Conservation (phyloP, 2,329 filamentous ascomycete genomes). For the Fusarium subglutinans region DNA sequence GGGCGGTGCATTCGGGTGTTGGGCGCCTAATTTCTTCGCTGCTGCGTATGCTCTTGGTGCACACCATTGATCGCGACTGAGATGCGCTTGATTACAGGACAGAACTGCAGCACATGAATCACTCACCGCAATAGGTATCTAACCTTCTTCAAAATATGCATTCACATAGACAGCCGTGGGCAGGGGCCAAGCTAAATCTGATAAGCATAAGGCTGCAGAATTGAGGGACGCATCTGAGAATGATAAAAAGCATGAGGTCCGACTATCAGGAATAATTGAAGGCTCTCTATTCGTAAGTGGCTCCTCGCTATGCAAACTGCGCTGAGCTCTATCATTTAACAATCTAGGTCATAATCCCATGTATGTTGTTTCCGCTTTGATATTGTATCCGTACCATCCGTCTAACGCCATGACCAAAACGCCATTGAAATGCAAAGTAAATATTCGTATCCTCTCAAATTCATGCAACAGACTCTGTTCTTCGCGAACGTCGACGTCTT, state of each 20-base stretch:
- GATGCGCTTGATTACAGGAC: too few relatives aligned
- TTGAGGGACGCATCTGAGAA: too few relatives aligned
- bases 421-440: background rate
- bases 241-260: too few relatives aligned
- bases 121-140: too few relatives aligned
- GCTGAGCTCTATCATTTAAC: background rate
- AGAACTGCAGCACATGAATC: too few relatives aligned
- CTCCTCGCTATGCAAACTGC: background rate
- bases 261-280: too few relatives aligned
- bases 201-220: too few relatives aligned
- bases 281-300: background rate
- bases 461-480: background rate
- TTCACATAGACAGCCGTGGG: too few relatives aligned
- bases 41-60: too few relatives aligned
- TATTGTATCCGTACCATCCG: background rate
- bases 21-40: background rate
- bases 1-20: background rate
- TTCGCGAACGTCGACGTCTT: constrained; percentile 5
- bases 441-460: background rate
- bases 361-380: background rate
- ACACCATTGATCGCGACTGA: too few relatives aligned
- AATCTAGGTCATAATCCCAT: constrained; percentile 10
- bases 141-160: too few relatives aligned
- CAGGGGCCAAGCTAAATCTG: too few relatives aligned
- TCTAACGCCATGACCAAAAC: background rate